A percentile compares a stretch with the other conserved stretches of the same genome.
phyloP scores from a whole-genome alignment of 1,139 yeast species.

The Debaryomyces coudertii region DNA sequence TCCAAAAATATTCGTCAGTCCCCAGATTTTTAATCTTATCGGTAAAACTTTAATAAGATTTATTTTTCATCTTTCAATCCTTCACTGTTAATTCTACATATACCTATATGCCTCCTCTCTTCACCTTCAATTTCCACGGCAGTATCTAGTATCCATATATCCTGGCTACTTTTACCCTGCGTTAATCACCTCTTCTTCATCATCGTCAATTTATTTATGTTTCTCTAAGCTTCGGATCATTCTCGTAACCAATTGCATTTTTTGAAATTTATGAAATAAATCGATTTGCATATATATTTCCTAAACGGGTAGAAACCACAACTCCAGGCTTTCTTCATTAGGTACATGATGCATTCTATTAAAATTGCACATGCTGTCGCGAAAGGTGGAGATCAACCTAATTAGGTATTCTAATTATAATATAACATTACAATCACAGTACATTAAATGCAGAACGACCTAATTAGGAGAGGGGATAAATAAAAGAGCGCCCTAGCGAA shows the following conservation, averaged over 20 bases:
- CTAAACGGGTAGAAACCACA: conserved; percentile 21
- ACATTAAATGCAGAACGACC: not conserved
- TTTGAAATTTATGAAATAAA: conserved; percentile 25
- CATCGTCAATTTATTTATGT: not conserved
- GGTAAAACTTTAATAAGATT: not conserved
- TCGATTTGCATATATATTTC: conserved; percentile 21
- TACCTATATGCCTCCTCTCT: not conserved
- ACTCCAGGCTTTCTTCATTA: conserved; percentile 30
- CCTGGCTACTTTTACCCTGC: not conserved
- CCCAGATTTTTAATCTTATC: not conserved
- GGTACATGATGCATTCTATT: conserved; percentile 16
- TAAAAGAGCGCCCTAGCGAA: not conserved
- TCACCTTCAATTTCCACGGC: not conserved
- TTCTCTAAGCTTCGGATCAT: not conserved
- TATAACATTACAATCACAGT: not conserved
- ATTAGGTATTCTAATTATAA: conserved; percentile 5
- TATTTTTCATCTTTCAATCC: not conserved
- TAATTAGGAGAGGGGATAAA: conserved; percentile 5
- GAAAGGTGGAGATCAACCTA: conserved; percentile 9
- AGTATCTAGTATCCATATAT: not conserved
- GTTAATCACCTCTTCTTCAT: too few species aligned
- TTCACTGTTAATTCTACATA: not conserved
- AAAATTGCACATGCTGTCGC: conserved; percentile 7
- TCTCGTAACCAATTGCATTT: not conserved
- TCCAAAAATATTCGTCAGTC: not conserved